These are phyloP conservation scores for Camellia japonica DNA, from an alignment of 148 eudicot genomes.

Conservation along the genomic window DNA sequence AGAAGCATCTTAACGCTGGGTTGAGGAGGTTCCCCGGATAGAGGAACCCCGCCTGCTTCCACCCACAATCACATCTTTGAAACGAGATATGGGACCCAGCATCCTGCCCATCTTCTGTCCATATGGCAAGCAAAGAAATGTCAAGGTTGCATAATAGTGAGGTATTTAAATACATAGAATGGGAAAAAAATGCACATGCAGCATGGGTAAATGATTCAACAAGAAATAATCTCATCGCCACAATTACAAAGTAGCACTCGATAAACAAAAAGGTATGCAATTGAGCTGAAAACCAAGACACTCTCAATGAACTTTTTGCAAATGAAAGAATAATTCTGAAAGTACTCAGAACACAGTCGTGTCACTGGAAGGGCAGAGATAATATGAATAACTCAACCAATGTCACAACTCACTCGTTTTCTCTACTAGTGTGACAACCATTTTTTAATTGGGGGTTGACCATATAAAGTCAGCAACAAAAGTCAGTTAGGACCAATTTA, in stretches of 20 bases:
- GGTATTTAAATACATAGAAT: not conserved
- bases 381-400: no score
- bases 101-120: conserved; percentile 42
- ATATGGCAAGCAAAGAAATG: not conserved
- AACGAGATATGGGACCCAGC: conserved; percentile 48
- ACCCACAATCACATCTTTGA: conserved; percentile 53
- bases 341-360: no score
- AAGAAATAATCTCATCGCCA: not conserved
- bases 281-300: not conserved
- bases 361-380: no score
- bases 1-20: conserved; percentile 39
- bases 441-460: not conserved
- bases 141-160: not conserved
- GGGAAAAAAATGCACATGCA: no score
- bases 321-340: no score
- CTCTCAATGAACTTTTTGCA: not conserved
- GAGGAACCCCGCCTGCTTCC: conserved; percentile 39
- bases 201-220: not conserved
- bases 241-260: not conserved
- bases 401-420: no score
- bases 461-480: not conserved
- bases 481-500: not conserved
- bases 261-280: not conserved
- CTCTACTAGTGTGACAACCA: not conserved
- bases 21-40: conserved; percentile 30